These are phyloP conservation scores for Pseudogymnoascus verrucosus DNA, from an alignment of 2,329 filamentous ascomycete species.

Conservation along the genomic window DNA sequence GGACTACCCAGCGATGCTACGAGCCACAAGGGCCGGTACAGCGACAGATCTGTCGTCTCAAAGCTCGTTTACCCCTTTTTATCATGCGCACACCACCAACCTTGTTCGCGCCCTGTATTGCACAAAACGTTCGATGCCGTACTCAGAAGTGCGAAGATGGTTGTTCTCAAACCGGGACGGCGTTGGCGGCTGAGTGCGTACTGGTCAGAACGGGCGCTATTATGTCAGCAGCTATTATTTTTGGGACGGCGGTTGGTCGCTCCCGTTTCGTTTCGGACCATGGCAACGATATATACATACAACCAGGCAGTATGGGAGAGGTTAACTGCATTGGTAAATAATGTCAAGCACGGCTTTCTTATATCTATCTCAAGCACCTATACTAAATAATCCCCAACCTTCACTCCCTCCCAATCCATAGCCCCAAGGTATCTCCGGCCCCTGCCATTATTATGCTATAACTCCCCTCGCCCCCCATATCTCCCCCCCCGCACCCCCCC, in stretches of 20 bases:
- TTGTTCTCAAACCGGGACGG: background rate
- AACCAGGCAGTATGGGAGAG: background rate
- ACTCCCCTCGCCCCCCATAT: background rate
- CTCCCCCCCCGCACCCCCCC: background rate
- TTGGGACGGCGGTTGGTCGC: background rate
- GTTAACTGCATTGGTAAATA: background rate
- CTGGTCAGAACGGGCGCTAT: background rate
- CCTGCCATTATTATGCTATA: background rate
- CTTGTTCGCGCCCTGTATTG: background rate
- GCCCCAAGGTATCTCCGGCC: background rate
- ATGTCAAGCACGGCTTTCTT: background rate
- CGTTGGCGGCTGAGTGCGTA: background rate
- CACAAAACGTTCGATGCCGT: background rate
- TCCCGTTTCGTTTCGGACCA: background rate
- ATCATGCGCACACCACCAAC: background rate
- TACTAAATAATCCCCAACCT: background rate
- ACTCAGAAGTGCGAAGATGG: constrained; percentile 4
- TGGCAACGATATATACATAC: background rate
- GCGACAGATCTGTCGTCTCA: background rate
- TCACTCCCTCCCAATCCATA: background rate
- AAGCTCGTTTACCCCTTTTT: background rate
- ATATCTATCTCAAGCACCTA: background rate
- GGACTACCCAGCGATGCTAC: background rate
- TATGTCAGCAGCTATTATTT: background rate
- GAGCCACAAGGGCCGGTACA: background rate